Evolutionary conservation across 495 filamentous ascomycete species (phyloP), one percentile per base, ranked within the genome.

Genomic region (Penicillium longicatenatum): DNA sequence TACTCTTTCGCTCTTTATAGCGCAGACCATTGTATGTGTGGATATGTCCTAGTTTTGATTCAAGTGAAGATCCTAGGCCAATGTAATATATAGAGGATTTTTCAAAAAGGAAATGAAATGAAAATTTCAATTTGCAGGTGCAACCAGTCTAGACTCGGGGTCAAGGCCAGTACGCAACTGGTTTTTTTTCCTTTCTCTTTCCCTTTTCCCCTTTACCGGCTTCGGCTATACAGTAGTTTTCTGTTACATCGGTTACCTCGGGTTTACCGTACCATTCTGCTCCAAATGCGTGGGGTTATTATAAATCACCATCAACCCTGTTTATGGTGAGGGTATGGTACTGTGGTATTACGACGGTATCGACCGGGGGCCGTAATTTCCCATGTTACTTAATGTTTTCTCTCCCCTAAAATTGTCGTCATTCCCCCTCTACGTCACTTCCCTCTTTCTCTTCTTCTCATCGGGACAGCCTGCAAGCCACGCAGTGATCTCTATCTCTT

Each of bases 381-480:
- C 35, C 45, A 52, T 45, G 50, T 56, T 64, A 64, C 62, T 60
- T 61, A 56, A 57, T 55, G 57, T 58, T 58, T 53, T 52, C n/a
- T 44, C 39, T 16, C 47, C 46, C 55, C 62, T 55, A 53, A 56
- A 64, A 64, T 56, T 58, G 59, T 61, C 62, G 62, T 65, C 62
- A 65, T 65, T 56, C 57, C 64, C 58, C 66, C 64, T 65, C 67
- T 63, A 60, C 64, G 63, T 66, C 67, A 63, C 64, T 68, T 60
- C 63, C 61, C 50, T 58, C 52, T 48, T 55, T 64, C 64, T 60
- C 54, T 52, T 45, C 55, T 52, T 62, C 53, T 31, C 55, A 43
- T 44, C 19, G 46, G 55, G 48, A 30, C 49, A 54, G 22, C 35
- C 58, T 47, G 54, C 57, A 67, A 56, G 56, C 64, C 64, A 67